Percentiles rank a stretch among this genome's conserved stretches.
phyloP scores from a whole-genome alignment of 2,329 filamentous ascomycete genomes.

The Sporothrix curviconia region DNA sequence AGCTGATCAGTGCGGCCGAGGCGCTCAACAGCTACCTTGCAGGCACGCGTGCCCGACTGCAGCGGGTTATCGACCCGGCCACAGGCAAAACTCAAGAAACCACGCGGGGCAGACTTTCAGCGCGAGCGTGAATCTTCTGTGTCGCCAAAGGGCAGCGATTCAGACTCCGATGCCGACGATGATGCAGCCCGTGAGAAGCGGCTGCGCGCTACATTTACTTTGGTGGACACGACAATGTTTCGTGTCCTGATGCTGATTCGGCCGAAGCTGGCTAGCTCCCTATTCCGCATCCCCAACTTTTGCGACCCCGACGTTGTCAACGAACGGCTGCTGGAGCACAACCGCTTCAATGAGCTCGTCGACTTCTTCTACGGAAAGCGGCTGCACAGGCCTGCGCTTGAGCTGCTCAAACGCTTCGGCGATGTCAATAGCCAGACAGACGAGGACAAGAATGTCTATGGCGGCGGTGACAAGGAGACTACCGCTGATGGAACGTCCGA shows the following conservation, averaged over 20 bases:
- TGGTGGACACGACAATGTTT: slow-evolving; percentile 93
- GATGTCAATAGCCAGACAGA: slow-evolving; percentile 41
- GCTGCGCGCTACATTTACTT: slow-evolving; percentile 66
- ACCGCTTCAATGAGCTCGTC: slow-evolving; percentile 88
- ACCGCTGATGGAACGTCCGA: slow-evolving; percentile 18
- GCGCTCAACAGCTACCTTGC: slow-evolving; percentile 85
- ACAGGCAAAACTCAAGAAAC: slow-evolving; percentile 53
- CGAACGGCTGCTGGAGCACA: slow-evolving; percentile 80
- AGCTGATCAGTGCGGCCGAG: slow-evolving; percentile 72
- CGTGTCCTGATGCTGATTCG: slow-evolving; percentile 89
- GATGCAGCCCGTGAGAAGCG: slow-evolving; percentile 59
- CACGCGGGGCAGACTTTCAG: neutral
- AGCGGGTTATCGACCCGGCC: slow-evolving; percentile 54
- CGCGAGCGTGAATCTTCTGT: slow-evolving; percentile 27
- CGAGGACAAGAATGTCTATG: slow-evolving; percentile 19
- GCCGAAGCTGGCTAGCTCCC: slow-evolving; percentile 74
- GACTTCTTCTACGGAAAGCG: slow-evolving; percentile 96
- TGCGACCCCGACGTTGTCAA: slow-evolving; percentile 95
- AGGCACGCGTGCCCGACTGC: slow-evolving; percentile 65
- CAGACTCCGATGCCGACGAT: neutral
- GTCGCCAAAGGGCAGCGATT: slow-evolving; percentile 27
- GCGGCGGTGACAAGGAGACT: neutral
- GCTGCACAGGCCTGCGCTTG: slow-evolving; percentile 79
- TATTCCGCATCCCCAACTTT: slow-evolving; percentile 95
- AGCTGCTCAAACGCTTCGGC: slow-evolving; percentile 76